Evolutionary conservation across 139 green algal species (phyloP).

Genomic region (Yamagishiella unicocca): DNA sequence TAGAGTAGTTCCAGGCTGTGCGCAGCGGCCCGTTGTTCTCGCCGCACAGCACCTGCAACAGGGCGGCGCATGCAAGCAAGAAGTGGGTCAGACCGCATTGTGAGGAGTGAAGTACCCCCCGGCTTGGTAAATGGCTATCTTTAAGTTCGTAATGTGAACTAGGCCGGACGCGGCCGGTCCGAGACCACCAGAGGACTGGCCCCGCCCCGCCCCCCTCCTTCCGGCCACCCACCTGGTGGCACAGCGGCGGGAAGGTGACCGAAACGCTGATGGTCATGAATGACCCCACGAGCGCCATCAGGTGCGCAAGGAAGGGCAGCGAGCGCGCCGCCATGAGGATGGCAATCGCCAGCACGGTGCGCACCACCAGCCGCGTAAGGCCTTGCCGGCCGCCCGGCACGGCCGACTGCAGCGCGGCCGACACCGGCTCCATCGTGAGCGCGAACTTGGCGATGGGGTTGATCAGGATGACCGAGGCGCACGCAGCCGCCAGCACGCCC

Average conservation of each 20-base stretch:
- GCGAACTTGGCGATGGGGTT: constrained; percentile 80
- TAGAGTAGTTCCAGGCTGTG: constrained; percentile 55
- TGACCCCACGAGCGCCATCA: constrained; percentile 70
- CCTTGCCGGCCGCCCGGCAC: constrained; percentile 28
- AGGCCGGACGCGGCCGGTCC: too few relatives aligned
- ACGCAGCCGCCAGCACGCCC: constrained; percentile 54
- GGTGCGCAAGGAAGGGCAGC: constrained; percentile 68
- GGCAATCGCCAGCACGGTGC: constrained; percentile 56
- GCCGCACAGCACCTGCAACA: constrained; percentile 43
- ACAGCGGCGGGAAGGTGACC: constrained; percentile 70
- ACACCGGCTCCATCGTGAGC: constrained; percentile 79
- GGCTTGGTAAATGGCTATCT: too few relatives aligned
- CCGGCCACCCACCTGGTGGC: constrained; percentile 60
- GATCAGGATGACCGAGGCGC: constrained; percentile 60
- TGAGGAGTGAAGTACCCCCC: too few relatives aligned
- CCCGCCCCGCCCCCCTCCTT: too few relatives aligned
- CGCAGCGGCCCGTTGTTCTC: neutral
- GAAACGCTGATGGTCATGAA: constrained; percentile 69
- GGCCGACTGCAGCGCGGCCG: constrained; percentile 14
- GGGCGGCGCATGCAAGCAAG: too few relatives aligned
- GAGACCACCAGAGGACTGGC: too few relatives aligned
- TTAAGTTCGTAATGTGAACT: too few relatives aligned
- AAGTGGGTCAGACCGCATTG: too few relatives aligned
- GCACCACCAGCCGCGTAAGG: constrained; percentile 44
- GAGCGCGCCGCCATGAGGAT: constrained; percentile 58